Base-by-base conservation (phyloP, 2,329 filamentous ascomycete genomes). In the Chalaropsis thielavioides region DNA sequence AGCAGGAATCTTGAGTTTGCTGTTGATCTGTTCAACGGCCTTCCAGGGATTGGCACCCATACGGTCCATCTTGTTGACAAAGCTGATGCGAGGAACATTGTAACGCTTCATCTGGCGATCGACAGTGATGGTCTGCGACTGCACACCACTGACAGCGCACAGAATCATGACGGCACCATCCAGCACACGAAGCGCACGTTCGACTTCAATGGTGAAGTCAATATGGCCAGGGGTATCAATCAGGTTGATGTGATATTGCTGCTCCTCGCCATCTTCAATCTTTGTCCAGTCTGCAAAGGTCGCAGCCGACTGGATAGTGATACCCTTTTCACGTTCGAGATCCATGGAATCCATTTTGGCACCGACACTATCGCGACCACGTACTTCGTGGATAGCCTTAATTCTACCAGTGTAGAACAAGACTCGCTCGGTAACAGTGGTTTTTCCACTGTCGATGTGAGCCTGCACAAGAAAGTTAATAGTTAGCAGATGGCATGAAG, bases 281-380 rank as follows among this genome's bases (percentile, higher is more conserved):
- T 95, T 96, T 69, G 88, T 78, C 94, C 94, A 99, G 77, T 99
- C 92, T 76, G 90, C 95, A 75, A 96, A 99, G 0, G 94, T 99
- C 27, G 94, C 94, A 11, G 94, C 94, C 70, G 92, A 97, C 76
- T 97, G 94, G 68, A 99, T 97, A 3, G 94, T 99, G 72, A 99
- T 97, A 38, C 94, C 94, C 69, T 94, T 82, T 69, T 91, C 87
- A 71, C 92, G 83, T 78, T 99, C 94, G 70, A 99, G 81, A 71
- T 99, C 94, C 94, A 99, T 99, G 31, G 92, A 96, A 79, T 99
- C 94, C 94, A 99, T 99, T 80, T 99, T 99, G 68, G 94, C 94
- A 69, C 94, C 94, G 49, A 96, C 91, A 43, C 89, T 84, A 81
- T 99, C 94, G 73, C 92, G 92, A 67, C 91, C 91, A 72, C 94